Evolutionary conservation across 2,329 filamentous ascomycete genomes (phyloP).

Genomic region (Clonostachys rosea): DNA sequence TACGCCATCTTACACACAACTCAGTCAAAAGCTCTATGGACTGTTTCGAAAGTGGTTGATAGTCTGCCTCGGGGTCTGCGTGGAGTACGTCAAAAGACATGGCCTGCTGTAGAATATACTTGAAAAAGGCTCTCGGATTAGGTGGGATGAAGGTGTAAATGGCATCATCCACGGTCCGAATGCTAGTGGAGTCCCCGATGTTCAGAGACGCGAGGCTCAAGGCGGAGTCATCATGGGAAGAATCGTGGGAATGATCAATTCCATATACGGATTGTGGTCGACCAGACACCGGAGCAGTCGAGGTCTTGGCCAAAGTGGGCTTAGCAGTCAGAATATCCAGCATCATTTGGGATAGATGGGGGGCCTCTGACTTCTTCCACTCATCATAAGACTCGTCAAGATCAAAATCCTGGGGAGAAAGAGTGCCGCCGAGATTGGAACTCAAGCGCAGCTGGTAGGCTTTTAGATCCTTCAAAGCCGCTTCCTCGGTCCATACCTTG

Average conservation of each 20-base stretch:
- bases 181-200: conserved; percentile 47
- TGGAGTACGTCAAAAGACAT: conserved; percentile 61
- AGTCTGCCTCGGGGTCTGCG: conserved; percentile 41
- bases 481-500: conserved; percentile 82
- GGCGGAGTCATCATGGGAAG: conserved; percentile 55
- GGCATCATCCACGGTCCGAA: conserved; percentile 53
- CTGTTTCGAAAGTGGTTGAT: conserved; percentile 63
- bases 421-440: conserved; percentile 69
- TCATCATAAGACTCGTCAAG: conserved; percentile 79
- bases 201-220: conserved; percentile 64
- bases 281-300: conserved; percentile 54
- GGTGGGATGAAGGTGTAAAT: conserved; percentile 87
- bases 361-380: conserved; percentile 88
- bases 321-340: conserved; percentile 82
- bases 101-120: conserved; percentile 74
- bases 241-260: conserved; percentile 45
- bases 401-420: conserved; percentile 85
- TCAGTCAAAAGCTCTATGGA: conserved; percentile 82
- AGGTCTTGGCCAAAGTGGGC: conserved; percentile 77
- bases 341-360: conserved; percentile 90
- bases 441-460: conserved; percentile 87
- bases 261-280: conserved; percentile 36
- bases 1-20: conserved; percentile 80
- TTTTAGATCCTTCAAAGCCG: conserved; percentile 87
- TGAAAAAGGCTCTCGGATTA: conserved; percentile 79